Evolutionary conservation across 768 basidiomycete genomes (phyloP).

Genomic region (Sutorius australiensis): DNA sequence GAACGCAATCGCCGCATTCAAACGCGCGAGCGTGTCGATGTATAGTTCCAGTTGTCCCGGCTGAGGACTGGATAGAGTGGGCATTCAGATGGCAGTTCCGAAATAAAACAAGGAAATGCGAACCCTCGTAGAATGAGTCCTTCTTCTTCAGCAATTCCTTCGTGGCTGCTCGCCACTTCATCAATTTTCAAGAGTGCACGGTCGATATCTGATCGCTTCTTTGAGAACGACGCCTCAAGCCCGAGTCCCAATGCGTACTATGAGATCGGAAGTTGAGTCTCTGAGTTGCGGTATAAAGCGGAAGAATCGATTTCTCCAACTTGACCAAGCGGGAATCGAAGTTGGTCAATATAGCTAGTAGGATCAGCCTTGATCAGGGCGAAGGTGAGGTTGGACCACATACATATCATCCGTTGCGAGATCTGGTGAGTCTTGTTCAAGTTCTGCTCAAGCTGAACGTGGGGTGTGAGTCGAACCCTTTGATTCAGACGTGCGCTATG

Average conservation of each 20-base stretch:
- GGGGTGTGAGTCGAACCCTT: not conserved
- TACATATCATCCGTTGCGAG: constrained; percentile 83
- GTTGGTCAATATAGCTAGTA: constrained; percentile 73
- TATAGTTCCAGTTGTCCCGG: constrained; percentile 61
- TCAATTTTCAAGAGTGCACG: constrained; percentile 74
- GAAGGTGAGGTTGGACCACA: constrained; percentile 23
- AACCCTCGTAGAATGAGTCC: constrained; percentile 77
- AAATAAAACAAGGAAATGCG: constrained; percentile 1
- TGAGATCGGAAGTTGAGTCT: constrained; percentile 65
- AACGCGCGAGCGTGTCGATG: constrained; percentile 66
- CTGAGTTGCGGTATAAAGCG: constrained; percentile 77
- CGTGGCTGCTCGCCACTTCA: constrained; percentile 70
- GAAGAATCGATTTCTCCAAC: constrained; percentile 81
- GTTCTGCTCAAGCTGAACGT: constrained; percentile 73
- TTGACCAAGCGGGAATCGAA: constrained; percentile 80
- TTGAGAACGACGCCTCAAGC: not conserved
- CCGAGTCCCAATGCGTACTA: constrained; percentile 45
- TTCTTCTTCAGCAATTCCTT: constrained; percentile 74
- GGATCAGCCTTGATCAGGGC: constrained; percentile 22
- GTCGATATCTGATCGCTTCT: constrained; percentile 61
- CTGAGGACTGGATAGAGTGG: constrained; percentile 52
- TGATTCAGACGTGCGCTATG: not conserved
- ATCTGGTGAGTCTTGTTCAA: constrained; percentile 82
- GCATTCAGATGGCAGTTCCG: not conserved
- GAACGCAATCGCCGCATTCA: constrained; percentile 79